A percentile compares a stretch with the other conserved stretches of the same genome.
Evolutionary conservation across 257 asterid species (phyloP).

Genomic region (Fraxinus excelsior): DNA sequence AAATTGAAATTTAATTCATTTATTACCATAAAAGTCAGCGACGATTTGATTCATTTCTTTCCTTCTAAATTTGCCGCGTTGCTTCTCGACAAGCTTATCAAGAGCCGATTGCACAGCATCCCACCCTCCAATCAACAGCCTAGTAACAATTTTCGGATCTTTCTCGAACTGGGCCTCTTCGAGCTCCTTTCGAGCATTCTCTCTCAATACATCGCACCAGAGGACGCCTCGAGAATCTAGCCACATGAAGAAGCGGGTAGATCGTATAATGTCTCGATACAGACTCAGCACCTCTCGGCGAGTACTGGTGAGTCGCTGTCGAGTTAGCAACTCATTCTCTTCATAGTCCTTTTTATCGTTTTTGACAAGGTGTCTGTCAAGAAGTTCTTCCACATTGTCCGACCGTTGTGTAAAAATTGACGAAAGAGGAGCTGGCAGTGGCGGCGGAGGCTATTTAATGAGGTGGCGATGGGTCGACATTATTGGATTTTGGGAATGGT

Average conservation of each 20-base stretch:
- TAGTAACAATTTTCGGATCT: slow-evolving; percentile 80
- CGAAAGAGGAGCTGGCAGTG: slow-evolving; percentile 21
- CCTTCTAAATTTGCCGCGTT: slow-evolving; percentile 73
- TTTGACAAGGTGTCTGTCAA: slow-evolving; percentile 77
- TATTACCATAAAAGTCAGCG: slow-evolving; percentile 20
- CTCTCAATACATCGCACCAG: slow-evolving; percentile 89
- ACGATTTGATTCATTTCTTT: slow-evolving; percentile 41
- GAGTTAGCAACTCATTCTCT: slow-evolving; percentile 54
- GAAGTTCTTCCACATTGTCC: slow-evolving; percentile 83
- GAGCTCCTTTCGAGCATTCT: slow-evolving; percentile 86
- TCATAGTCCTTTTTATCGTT: slow-evolving; percentile 49
- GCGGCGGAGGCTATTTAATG: slow-evolving; percentile 28
- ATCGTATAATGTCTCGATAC: slow-evolving; percentile 84
- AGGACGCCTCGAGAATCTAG: slow-evolving; percentile 69
- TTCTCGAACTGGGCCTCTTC: slow-evolving; percentile 82
- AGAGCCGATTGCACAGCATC: slow-evolving; percentile 83
- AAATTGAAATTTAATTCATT: not conserved
- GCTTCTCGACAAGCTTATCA: slow-evolving; percentile 93
- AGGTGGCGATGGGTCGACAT: slow-evolving; percentile 32
- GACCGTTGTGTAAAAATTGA: slow-evolving; percentile 72
- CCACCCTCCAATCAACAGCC: slow-evolving; percentile 78
- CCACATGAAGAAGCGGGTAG: slow-evolving; percentile 88
- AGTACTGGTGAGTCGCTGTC: slow-evolving; percentile 75
- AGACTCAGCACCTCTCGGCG: slow-evolving; percentile 87
- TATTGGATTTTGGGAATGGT: too few relatives aligned